phyloP scores from a whole-genome alignment of 2,329 filamentous ascomycete genomes.

The Ambrosiella beaveri region DNA sequence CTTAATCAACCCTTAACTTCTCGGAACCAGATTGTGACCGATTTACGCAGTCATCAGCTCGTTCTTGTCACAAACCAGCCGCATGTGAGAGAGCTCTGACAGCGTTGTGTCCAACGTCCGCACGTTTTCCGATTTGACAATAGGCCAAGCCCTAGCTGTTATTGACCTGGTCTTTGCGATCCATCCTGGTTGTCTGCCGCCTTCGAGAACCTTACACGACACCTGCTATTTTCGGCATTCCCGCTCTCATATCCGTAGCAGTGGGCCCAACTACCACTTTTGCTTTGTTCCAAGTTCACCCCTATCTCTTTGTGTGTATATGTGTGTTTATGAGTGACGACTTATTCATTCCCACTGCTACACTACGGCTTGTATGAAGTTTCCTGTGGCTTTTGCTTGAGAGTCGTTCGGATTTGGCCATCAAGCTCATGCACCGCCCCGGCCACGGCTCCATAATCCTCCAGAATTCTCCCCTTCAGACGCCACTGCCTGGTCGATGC shows the following conservation, averaged over 20 bases:
- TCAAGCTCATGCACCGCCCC: conserved; percentile 1
- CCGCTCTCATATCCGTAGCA: neutral
- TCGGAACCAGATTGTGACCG: too few species aligned
- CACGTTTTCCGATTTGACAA: too few species aligned
- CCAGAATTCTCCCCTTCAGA: neutral
- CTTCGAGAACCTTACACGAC: conserved; percentile 5
- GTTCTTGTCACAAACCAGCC: too few species aligned
- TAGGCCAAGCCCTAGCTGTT: neutral
- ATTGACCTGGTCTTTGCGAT: neutral
- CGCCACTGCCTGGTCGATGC: conserved; percentile 1
- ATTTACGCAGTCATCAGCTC: too few species aligned
- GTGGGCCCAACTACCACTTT: neutral
- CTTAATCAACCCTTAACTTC: too few species aligned
- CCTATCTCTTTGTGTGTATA: neutral
- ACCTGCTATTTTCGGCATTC: neutral
- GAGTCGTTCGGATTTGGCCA: neutral
- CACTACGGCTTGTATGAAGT: neutral
- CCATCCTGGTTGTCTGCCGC: neutral
- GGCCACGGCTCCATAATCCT: conserved; percentile 1
- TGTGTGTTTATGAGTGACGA: too few species aligned
- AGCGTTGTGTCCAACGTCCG: too few species aligned
- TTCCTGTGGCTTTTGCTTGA: neutral
- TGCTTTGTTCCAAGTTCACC: neutral
- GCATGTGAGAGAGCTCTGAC: too few species aligned
- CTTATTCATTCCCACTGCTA: neutral